Evolutionary conservation across 1,139 yeast genomes (phyloP).

Genomic region (Taiozyma onychis): DNA sequence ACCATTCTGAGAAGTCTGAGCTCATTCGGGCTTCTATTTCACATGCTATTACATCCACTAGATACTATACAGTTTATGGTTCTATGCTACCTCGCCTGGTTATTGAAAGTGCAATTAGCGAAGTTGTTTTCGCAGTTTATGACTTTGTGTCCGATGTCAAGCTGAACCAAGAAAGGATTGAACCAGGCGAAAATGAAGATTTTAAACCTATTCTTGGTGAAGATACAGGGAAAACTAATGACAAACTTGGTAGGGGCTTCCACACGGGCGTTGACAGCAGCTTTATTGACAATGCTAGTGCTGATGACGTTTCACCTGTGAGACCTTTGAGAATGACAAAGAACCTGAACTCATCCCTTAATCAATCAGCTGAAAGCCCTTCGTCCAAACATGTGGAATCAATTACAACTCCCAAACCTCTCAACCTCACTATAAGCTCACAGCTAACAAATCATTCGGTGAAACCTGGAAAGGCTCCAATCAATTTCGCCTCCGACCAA

Average conservation of each 20-base stretch:
- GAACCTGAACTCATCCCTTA: constrained; percentile 25
- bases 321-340: constrained; percentile 58
- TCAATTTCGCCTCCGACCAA: neutral
- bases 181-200: neutral
- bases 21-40: constrained; percentile 66
- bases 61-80: constrained; percentile 66
- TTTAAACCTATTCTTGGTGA: neutral
- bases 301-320: constrained; percentile 35
- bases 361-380: neutral
- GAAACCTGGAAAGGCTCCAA: constrained; percentile 5
- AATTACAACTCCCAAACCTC: constrained; percentile 6
- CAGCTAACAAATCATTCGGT: constrained; percentile 10
- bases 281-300: neutral
- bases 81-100: constrained; percentile 65
- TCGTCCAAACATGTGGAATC: neutral
- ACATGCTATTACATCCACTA: constrained; percentile 70
- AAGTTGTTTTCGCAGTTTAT: constrained; percentile 66
- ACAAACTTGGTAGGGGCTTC: neutral
- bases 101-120: constrained; percentile 74
- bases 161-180: constrained; percentile 26
- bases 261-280: neutral
- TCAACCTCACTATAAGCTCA: constrained; percentile 16
- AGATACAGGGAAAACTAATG: neutral
- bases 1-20: constrained; percentile 24
- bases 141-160: constrained; percentile 59